phyloP scores from a whole-genome alignment of 108 stramenopile species.

The Seminavis robusta region DNA sequence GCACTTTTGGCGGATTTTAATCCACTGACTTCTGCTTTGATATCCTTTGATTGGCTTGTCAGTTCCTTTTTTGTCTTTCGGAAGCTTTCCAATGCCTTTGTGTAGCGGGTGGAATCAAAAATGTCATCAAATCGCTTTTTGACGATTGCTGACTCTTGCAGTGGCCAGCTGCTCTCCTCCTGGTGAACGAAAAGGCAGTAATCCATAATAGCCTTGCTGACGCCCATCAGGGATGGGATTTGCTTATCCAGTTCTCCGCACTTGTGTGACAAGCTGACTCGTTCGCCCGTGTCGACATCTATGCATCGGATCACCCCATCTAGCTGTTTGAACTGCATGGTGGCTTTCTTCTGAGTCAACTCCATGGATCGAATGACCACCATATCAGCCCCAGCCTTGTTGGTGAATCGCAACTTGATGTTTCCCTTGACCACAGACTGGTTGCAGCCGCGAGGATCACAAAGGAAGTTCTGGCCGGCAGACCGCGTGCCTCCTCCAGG shows the following conservation, averaged over 20 bases:
- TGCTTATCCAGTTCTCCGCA: slow-evolving; percentile 91
- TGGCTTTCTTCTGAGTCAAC: slow-evolving; percentile 84
- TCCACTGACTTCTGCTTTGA: slow-evolving; percentile 83
- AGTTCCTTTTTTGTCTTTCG: slow-evolving; percentile 78
- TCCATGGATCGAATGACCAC: slow-evolving; percentile 91
- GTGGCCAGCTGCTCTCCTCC: slow-evolving; percentile 88
- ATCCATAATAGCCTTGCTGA: slow-evolving; percentile 94
- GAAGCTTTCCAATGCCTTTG: slow-evolving; percentile 90
- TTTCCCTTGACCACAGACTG: slow-evolving; percentile 71
- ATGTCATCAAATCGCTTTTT: slow-evolving; percentile 99
- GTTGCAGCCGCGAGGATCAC: slow-evolving; percentile 83
- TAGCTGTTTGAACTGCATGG: slow-evolving; percentile 82
- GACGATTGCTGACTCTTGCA: slow-evolving; percentile 94
- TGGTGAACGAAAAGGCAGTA: slow-evolving; percentile 97
- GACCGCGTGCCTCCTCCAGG: slow-evolving; percentile 90
- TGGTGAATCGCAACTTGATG: slow-evolving; percentile 87
- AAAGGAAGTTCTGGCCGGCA: slow-evolving; percentile 90
- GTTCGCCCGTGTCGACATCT: slow-evolving; percentile 56
- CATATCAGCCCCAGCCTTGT: slow-evolving; percentile 61
- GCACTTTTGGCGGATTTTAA: slow-evolving; percentile 77
- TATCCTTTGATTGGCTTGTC: slow-evolving; percentile 58
- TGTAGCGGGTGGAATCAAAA: slow-evolving; percentile 84
- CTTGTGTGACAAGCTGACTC: slow-evolving; percentile 76
- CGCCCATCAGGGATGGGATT: slow-evolving; percentile 84
- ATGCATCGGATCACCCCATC: slow-evolving; percentile 85